Percentiles rank a stretch among this genome's conserved stretches.
Conservation (phyloP, 2,329 filamentous ascomycete species). For the Exutisphaerella laricina region DNA sequence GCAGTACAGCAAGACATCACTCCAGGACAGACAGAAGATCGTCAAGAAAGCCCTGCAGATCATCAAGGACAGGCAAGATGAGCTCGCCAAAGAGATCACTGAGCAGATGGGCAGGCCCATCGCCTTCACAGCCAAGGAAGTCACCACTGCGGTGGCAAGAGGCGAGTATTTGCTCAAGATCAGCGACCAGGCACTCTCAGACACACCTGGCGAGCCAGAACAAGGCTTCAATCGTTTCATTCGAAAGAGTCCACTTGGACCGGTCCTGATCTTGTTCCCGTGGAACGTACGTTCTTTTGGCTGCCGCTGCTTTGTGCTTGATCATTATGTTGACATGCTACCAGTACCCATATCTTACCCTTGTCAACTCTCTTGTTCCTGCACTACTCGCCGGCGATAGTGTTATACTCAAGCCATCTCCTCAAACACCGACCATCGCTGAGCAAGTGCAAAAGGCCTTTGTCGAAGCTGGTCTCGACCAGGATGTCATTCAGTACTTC, state of each 20-base stretch:
- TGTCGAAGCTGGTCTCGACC: conserved; percentile 69
- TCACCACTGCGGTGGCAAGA: conserved; percentile 77
- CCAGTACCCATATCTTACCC: conserved; percentile 89
- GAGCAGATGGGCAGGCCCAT: conserved; percentile 95
- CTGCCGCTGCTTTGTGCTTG: conserved; percentile 3
- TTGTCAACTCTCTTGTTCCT: conserved; percentile 87
- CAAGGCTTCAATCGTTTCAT: conserved; percentile 88
- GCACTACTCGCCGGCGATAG: conserved; percentile 87
- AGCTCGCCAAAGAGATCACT: conserved; percentile 76
- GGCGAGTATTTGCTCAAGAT: conserved; percentile 82
- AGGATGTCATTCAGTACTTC: conserved; percentile 84
- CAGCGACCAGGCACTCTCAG: conserved; percentile 68
- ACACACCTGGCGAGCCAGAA: conserved; percentile 77
- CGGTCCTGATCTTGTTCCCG: conserved; percentile 82
- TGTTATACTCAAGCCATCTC: conserved; percentile 90
- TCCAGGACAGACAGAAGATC: conserved; percentile 71
- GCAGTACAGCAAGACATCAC: conserved; percentile 66
- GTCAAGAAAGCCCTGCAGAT: conserved; percentile 72
- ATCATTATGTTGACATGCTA: conserved; percentile 6
- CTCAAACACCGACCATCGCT: conserved; percentile 86
- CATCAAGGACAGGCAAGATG: conserved; percentile 67
- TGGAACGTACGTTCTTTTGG: conserved; percentile 73
- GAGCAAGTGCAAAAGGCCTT: conserved; percentile 79
- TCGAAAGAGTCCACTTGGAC: conserved; percentile 79
- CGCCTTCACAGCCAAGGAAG: conserved; percentile 74